Conservation (phyloP, 495 filamentous ascomycete species). For the Penicillium subrubescens region DNA sequence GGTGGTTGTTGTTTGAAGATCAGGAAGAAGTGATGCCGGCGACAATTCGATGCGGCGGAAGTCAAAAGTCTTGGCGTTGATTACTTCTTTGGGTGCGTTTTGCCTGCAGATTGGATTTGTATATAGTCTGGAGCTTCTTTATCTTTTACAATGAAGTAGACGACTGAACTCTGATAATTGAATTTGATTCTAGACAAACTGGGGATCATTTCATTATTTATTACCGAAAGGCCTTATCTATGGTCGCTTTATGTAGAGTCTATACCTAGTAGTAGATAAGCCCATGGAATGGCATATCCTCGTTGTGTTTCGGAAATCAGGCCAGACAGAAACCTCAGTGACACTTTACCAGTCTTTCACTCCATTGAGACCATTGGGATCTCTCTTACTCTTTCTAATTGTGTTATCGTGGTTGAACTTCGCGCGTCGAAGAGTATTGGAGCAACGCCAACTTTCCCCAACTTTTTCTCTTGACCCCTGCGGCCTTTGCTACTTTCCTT, state of each 20-base stretch:
- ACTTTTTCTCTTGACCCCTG: slow-evolving; percentile 25
- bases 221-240: background rate
- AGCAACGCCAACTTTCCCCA: slow-evolving; percentile 13
- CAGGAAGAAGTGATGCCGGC: slow-evolving; percentile 8
- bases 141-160: background rate
- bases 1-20: background rate
- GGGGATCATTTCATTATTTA: background rate
- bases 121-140: background rate
- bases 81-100: background rate
- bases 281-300: background rate
- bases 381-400: background rate
- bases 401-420: background rate
- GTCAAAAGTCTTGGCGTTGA: slow-evolving; percentile 28
- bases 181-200: too few species aligned
- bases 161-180: too few species aligned
- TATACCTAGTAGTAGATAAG: background rate
- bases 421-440: background rate
- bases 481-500: slow-evolving; percentile 14
- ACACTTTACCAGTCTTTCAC: background rate
- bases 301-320: background rate
- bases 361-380: background rate
- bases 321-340: background rate
- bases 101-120: background rate
- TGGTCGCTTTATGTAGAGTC: background rate
- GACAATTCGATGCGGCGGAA: slow-evolving; percentile 13